Conservation (phyloP, 2,329 filamentous ascomycete species). For the Epicoccum nigrum region DNA sequence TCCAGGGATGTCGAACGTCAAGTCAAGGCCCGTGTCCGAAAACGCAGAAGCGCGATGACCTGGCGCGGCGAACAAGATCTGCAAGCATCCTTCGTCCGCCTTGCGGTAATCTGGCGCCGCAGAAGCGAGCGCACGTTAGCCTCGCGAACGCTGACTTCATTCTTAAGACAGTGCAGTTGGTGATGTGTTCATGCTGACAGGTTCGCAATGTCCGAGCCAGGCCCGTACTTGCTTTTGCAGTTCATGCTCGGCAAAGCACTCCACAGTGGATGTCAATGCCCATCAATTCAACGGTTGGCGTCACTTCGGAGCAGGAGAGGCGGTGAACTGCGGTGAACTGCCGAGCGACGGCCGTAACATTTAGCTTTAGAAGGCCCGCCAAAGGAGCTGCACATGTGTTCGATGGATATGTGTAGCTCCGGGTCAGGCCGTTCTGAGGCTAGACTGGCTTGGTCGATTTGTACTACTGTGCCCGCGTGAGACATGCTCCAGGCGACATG, state of each 20-base stretch:
- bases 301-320: slow-evolving; percentile 28
- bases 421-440: slow-evolving; percentile 37
- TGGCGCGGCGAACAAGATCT: slow-evolving; percentile 51
- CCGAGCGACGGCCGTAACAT: slow-evolving; percentile 37
- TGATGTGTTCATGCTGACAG: slow-evolving; percentile 45
- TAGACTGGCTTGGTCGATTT: slow-evolving; percentile 20
- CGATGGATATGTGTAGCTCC: slow-evolving; percentile 34
- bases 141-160: slow-evolving; percentile 47
- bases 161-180: slow-evolving; percentile 43
- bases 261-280: slow-evolving; percentile 22
- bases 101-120: slow-evolving; percentile 45
- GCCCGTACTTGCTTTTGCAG: slow-evolving; percentile 20
- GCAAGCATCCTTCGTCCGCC: slow-evolving; percentile 42
- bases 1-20: slow-evolving; percentile 44
- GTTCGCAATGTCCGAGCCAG: slow-evolving; percentile 24
- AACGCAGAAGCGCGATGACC: slow-evolving; percentile 47
- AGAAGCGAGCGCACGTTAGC: slow-evolving; percentile 40
- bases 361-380: slow-evolving; percentile 30
- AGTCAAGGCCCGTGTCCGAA: slow-evolving; percentile 36
- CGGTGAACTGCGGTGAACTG: slow-evolving; percentile 46
- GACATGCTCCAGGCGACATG: slow-evolving; percentile 24
- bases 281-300: slow-evolving; percentile 21
- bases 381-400: slow-evolving; percentile 28
- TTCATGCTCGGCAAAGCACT: slow-evolving; percentile 24
- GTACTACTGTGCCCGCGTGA: slow-evolving; percentile 38